Evolutionary conservation across 306 rosid genomes (phyloP).

Genomic region (Cucurbita pepo): DNA sequence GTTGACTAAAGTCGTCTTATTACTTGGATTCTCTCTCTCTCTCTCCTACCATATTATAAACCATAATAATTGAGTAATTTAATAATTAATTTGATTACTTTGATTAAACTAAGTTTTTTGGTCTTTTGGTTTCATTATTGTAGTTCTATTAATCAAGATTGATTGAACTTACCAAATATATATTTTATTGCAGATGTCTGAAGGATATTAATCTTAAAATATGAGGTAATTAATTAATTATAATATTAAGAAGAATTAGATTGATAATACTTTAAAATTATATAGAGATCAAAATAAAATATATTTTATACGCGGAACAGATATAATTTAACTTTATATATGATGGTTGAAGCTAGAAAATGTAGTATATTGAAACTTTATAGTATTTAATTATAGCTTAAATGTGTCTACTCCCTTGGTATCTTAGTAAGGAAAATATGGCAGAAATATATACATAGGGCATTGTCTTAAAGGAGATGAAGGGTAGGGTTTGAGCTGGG

Average conservation of each 20-base stretch:
- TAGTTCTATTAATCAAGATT: too few relatives aligned
- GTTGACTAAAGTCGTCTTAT: conserved; percentile 3
- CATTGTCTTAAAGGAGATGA: not conserved
- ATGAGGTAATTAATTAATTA: too few relatives aligned
- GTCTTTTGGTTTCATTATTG: not conserved
- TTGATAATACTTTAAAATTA: too few relatives aligned
- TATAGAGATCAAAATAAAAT: too few relatives aligned
- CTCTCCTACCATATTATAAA: not conserved
- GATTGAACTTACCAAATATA: too few relatives aligned
- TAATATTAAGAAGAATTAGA: too few relatives aligned
- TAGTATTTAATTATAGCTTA: not conserved
- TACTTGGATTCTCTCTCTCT: not conserved
- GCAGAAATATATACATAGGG: not conserved
- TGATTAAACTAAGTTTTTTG: not conserved
- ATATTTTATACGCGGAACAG: too few relatives aligned
- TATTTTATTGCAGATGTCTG: too few relatives aligned
- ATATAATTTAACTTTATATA: too few relatives aligned
- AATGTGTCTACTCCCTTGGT: not conserved
- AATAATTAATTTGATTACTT: not conserved
- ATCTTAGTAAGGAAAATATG: not conserved
- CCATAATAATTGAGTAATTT: not conserved
- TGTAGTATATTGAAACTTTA: not conserved
- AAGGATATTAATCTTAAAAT: too few relatives aligned
- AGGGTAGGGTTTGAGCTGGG: not conserved
- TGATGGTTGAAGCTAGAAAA: not conserved